Percentiles rank a stretch among this genome's conserved stretches.
phyloP scores from a whole-genome alignment of 306 rosid species.

The Arachis stenosperma region DNA sequence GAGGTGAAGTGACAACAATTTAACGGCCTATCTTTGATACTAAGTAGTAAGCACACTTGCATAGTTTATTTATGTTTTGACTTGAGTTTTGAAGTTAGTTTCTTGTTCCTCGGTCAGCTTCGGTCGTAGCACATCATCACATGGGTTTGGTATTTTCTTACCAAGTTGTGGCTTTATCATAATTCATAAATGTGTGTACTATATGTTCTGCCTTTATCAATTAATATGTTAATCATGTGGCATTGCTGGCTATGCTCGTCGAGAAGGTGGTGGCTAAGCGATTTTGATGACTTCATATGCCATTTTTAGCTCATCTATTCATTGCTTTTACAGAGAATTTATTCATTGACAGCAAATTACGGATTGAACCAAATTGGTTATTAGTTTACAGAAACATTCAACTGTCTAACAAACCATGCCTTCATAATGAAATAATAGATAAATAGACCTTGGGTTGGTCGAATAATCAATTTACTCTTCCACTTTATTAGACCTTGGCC shows the following conservation, averaged over 20 bases:
- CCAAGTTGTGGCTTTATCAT: neutral
- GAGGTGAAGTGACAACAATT: too few species aligned
- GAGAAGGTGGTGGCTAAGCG: slow-evolving; percentile 66
- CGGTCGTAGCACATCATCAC: slow-evolving; percentile 16
- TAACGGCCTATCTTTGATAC: too few species aligned
- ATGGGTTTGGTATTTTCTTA: slow-evolving; percentile 23
- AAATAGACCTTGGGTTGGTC: too few species aligned
- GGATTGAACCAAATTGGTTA: neutral
- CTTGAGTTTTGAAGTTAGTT: slow-evolving; percentile 1
- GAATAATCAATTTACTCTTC: too few species aligned
- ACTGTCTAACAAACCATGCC: too few species aligned
- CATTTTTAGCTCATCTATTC: slow-evolving; percentile 16
- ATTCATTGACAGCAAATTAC: neutral
- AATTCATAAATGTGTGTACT: neutral
- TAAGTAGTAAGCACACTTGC: too few species aligned
- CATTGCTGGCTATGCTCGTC: slow-evolving; percentile 63
- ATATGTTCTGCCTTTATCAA: slow-evolving; percentile 32
- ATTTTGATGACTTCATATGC: slow-evolving; percentile 66
- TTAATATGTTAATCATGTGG: slow-evolving; percentile 60
- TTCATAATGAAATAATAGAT: too few species aligned
- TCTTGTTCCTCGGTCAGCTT: slow-evolving; percentile 35
- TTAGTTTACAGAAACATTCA: too few species aligned
- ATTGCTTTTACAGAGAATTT: neutral
- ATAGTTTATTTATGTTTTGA: neutral
- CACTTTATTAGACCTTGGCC: too few species aligned